Evolutionary conservation across 805 yeast species (phyloP), one percentile per base, ranked within the genome.

Genomic region (Lipomyces chichibuensis): DNA sequence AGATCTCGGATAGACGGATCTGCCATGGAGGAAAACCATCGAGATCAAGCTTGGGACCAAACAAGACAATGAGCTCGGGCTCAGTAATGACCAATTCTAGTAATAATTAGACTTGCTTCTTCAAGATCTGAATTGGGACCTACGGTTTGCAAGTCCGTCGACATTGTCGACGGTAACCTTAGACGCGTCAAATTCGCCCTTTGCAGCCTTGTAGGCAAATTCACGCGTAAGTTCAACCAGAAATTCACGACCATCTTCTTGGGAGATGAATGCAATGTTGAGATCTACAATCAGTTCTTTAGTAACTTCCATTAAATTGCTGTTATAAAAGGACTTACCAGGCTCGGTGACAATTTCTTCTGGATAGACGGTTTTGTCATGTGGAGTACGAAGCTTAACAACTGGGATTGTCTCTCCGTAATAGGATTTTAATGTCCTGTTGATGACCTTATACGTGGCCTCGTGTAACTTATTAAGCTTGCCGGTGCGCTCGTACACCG

Each of bases 21-120:
- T 94, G 98, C 99, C 99, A 95, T 35, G 99, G 99, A 25, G 98
- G 98, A 77, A 88, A 95, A 20, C 97, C 98, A 78, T 92, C 96
- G 60, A 95, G 83, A 76, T 92, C 96, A 70, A 95, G 81, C 13
- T 83, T 82, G n/a, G 98, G 97, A 25, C 92, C 92, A 77, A 94
- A 95, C 62, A 90, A 80, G 37, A 95, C 81, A 59, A 95, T 81
- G 70, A 95, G 83, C 76, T 95, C 99, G 0, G 99, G 98, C 76
- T 95, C 99, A n/a, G 83, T 83, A 0, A 97, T 95, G 17, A 92
- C 95, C 62, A 92, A 81, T 72, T 87, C 91, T 51, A 59, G 27
- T 11, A 59, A 46, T 33, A 59, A 14, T 32, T 14, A 59, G 55
- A 25, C 8, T 20, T 7, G 8, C 17, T 52, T 43, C 49, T 43